Percentiles rank a stretch among this genome's conserved stretches.
Conservation (phyloP, 2,329 filamentous ascomycete genomes). For the Tothia fuscella region DNA sequence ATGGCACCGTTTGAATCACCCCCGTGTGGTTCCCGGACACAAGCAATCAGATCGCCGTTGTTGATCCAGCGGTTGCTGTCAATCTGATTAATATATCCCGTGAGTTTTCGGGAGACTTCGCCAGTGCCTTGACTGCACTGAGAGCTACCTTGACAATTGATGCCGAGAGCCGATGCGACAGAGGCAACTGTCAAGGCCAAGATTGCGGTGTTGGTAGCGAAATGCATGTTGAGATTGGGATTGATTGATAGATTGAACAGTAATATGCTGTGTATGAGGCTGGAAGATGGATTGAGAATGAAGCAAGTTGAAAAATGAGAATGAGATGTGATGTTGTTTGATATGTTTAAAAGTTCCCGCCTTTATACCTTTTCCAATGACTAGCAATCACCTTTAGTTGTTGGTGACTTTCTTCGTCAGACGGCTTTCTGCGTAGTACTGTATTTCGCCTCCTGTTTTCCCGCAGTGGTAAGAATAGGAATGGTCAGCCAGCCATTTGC, state of each 20-base stretch:
- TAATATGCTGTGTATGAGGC: neutral
- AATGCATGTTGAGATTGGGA: neutral
- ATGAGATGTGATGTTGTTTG: neutral
- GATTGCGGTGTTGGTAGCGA: neutral
- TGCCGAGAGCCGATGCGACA: neutral
- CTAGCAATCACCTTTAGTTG: too few species aligned
- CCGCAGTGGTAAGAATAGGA: too few species aligned
- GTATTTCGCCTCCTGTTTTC: too few species aligned
- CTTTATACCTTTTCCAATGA: too few species aligned
- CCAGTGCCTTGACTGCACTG: neutral
- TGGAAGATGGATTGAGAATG: neutral
- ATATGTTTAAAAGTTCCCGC: too few species aligned
- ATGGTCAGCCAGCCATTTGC: too few species aligned
- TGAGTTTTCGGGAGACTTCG: slow-evolving; percentile 1
- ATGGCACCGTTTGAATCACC: neutral
- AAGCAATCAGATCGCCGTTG: neutral
- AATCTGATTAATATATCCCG: neutral
- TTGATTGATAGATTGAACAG: neutral
- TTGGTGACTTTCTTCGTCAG: too few species aligned
- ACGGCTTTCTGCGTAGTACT: too few species aligned
- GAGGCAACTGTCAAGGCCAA: neutral
- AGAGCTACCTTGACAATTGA: neutral
- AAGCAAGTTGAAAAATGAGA: neutral
- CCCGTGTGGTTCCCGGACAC: neutral
- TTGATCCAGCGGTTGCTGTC: neutral